Base-by-base conservation (phyloP, 495 filamentous ascomycete genomes). In the Delitschia confertaspora region DNA sequence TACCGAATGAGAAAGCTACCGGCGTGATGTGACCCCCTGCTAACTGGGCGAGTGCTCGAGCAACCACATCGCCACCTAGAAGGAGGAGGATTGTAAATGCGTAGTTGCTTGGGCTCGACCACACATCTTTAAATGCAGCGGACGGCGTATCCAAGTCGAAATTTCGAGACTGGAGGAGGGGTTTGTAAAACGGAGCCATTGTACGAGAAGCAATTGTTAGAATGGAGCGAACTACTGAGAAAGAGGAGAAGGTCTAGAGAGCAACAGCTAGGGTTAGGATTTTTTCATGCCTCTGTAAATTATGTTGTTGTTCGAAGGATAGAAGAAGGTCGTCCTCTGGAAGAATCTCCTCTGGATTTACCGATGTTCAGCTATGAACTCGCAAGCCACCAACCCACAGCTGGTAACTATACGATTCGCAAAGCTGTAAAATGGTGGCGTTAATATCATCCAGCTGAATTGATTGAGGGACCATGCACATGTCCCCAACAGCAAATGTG, bases 1-100 rank as follows among this genome's bases (percentile, higher is more conserved):
- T 30, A 40, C 37, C 37, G 18, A 40, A 40, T 24, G 37, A 40
- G 23, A 40, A 40, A n/a, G 37, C 13, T n/a, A 40, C 37, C 13
- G 37, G 37, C 13, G 37, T 40, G n/a, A 40, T 24, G 18, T 22
- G 11, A 31, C 37, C 37, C 10, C 37, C 37, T 11, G 37, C 37
- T 3, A 40, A 5, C 23, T 40, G 37, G 2, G 37, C 37, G 19
- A 40, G 24, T 31, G 37, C 37, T 24, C 37, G 2, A 2, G 20
- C 11, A 30, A 40, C 37, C 1, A 40, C 37, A 30, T 40, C 37
- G 11, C 37, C 37, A 6, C 37, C 37, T 2, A 40, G 37, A 24
- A 40, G 18, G 13, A 40, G 33, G 14, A 36, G 33, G 19, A 36
- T 7, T 11, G 14, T 36, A 18, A 36, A 36, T 1, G 27, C 33